Evolutionary conservation across 208 protist genomes (phyloP).

Genomic region (Trypanosoma melophagium): DNA sequence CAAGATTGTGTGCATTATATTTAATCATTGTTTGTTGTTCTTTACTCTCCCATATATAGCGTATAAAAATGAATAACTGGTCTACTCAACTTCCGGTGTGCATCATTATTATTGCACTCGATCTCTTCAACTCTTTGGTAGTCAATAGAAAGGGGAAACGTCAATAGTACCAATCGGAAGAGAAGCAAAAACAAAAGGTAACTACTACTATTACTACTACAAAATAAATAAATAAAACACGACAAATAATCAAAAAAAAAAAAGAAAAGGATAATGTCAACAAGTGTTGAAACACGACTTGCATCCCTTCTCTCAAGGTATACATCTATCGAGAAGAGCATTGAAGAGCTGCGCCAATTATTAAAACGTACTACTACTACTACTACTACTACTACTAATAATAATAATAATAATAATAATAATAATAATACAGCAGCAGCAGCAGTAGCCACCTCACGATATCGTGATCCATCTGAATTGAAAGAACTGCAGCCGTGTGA

Average conservation of each 20-base stretch:
- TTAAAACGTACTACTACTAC: slow-evolving; percentile 13
- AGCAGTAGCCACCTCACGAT: not conserved
- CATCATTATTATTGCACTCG: too few species aligned
- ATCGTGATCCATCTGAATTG: slow-evolving; percentile 26
- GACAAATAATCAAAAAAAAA: not conserved
- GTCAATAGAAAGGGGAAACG: too few species aligned
- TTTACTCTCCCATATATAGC: too few species aligned
- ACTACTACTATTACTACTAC: not conserved
- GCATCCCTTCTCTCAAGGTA: slow-evolving; percentile 39
- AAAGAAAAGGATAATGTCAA: slow-evolving; percentile 4
- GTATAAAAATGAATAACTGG: too few species aligned
- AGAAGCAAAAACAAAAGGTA: not conserved
- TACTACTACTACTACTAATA: not conserved
- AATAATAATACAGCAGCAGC: slow-evolving; percentile 6
- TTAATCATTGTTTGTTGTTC: too few species aligned
- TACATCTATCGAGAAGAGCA: slow-evolving; percentile 39
- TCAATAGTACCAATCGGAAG: not conserved
- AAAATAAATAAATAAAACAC: too few species aligned
- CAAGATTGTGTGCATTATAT: too few species aligned
- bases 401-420: not conserved
- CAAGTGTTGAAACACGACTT: slow-evolving; percentile 34
- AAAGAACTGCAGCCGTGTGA: slow-evolving; percentile 55
- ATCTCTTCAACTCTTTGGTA: too few species aligned
- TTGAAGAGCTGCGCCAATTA: slow-evolving; percentile 23
- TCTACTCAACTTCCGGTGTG: too few species aligned